These are phyloP conservation scores for Xylariomycetidae sp. DNA, from an alignment of 2,329 filamentous ascomycete species.

Conservation along the genomic window DNA sequence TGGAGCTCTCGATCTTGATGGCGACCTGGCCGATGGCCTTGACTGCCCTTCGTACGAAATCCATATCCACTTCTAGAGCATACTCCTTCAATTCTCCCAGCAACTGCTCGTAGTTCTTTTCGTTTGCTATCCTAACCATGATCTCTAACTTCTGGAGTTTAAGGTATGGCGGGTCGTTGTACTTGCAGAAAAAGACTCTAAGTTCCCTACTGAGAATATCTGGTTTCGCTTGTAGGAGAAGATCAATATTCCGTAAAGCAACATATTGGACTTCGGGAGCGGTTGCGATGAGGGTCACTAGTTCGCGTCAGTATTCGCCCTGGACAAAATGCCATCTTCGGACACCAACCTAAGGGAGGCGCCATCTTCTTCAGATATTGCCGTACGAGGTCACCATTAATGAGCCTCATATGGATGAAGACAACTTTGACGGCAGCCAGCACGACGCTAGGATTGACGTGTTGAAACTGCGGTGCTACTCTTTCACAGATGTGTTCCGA, in stretches of 20 bases:
- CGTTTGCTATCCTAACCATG: slow-evolving; percentile 98
- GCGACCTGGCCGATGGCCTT: slow-evolving; percentile 96
- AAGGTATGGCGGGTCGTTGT: slow-evolving; percentile 96
- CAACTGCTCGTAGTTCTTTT: slow-evolving; percentile 92
- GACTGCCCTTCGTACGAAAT: slow-evolving; percentile 90
- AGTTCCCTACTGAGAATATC: slow-evolving; percentile 97
- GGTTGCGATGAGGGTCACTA: slow-evolving; percentile 92
- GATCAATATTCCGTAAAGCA: slow-evolving; percentile 90
- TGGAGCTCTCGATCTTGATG: slow-evolving; percentile 95
- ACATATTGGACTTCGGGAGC: slow-evolving; percentile 98
- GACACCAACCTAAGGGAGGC: slow-evolving; percentile 71
- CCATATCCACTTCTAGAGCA: slow-evolving; percentile 97
- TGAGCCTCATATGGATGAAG: slow-evolving; percentile 88
- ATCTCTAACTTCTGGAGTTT: slow-evolving; percentile 98
- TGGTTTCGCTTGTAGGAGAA: slow-evolving; percentile 90
- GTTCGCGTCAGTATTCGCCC: slow-evolving; percentile 10
- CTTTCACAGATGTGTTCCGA: slow-evolving; percentile 97
- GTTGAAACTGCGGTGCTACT: slow-evolving; percentile 94
- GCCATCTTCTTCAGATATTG: slow-evolving; percentile 99
- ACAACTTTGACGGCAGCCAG: slow-evolving; percentile 97
- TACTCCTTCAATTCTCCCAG: slow-evolving; percentile 95
- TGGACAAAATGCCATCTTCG: not conserved
- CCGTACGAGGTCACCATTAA: slow-evolving; percentile 72
- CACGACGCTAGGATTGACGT: slow-evolving; percentile 95
- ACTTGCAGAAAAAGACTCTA: slow-evolving; percentile 99